Conservation (phyloP, 2,329 filamentous ascomycete species). For the Penicillium sp. region DNA sequence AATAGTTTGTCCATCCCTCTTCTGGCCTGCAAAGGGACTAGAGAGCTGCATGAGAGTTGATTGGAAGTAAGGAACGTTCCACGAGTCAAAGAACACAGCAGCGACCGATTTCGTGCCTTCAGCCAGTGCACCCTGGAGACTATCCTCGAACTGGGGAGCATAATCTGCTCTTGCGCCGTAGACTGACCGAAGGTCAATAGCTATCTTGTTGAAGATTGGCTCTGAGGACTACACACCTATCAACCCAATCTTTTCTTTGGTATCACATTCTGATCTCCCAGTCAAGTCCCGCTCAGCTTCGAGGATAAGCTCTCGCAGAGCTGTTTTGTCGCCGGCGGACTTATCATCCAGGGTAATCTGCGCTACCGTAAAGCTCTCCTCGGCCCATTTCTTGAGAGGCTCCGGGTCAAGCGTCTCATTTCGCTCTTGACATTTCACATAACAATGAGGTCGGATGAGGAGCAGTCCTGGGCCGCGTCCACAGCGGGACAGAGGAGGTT, state of each 20-base stretch:
- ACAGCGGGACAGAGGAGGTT: constrained; percentile 49
- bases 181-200: constrained; percentile 16
- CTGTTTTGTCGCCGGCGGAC: constrained; percentile 12
- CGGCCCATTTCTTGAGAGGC: constrained; percentile 64
- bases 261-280: constrained; percentile 26
- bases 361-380: constrained; percentile 63
- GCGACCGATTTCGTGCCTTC: constrained; percentile 5
- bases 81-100: constrained; percentile 21
- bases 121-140: constrained; percentile 8
- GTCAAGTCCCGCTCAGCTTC: constrained; percentile 15
- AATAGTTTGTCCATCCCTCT: background rate
- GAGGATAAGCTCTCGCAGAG: constrained; percentile 9
- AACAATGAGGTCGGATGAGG: constrained; percentile 40
- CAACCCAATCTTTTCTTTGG: constrained; percentile 19
- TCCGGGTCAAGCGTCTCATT: constrained; percentile 50
- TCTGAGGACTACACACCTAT: constrained; percentile 18
- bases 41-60: constrained; percentile 21
- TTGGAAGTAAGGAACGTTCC: constrained; percentile 5
- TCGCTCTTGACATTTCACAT: constrained; percentile 26
- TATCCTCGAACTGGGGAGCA: constrained; percentile 9
- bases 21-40: background rate
- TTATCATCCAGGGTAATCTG: constrained; percentile 43
- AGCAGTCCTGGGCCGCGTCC: constrained; percentile 50
- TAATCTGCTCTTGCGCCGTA: constrained; percentile 29
- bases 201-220: background rate